Evolutionary conservation across 192 early-diverging fungal genomes (phyloP).

Genomic region (Podochytrium sp.): DNA sequence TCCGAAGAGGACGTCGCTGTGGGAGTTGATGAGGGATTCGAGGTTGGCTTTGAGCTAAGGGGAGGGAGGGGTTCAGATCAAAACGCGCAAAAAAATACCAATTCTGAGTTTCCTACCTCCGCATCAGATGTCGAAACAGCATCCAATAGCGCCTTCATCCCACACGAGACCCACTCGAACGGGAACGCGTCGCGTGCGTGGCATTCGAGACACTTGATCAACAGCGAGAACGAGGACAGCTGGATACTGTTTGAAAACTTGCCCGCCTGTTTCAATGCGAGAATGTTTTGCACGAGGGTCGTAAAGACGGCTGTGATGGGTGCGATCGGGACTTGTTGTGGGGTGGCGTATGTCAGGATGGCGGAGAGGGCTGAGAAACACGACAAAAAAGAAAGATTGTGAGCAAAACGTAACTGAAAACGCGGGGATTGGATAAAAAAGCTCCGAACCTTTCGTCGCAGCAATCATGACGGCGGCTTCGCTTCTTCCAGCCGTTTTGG

Average conservation of each 20-base stretch:
- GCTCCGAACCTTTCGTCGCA: neutral
- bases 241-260: neutral
- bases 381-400: neutral
- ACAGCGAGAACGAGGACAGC: neutral
- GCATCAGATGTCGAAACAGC: neutral
- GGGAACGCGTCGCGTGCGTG: slow-evolving; percentile 15
- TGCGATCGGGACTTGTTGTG: neutral
- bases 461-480: neutral
- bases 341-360: neutral
- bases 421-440: too few species aligned
- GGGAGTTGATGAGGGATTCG: neutral
- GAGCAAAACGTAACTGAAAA: neutral
- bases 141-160: neutral
- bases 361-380: neutral
- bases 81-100: neutral
- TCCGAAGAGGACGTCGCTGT: slow-evolving; percentile 24
- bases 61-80: neutral
- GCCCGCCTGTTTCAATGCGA: neutral
- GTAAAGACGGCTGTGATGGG: neutral
- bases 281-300: neutral
- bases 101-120: neutral
- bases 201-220: slow-evolving; percentile 7
- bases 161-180: slow-evolving; percentile 8
- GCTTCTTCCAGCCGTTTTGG: neutral
- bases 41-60: neutral